Base-by-base conservation (phyloP, 352 stramenopile species). In the Pythium monospermum region DNA sequence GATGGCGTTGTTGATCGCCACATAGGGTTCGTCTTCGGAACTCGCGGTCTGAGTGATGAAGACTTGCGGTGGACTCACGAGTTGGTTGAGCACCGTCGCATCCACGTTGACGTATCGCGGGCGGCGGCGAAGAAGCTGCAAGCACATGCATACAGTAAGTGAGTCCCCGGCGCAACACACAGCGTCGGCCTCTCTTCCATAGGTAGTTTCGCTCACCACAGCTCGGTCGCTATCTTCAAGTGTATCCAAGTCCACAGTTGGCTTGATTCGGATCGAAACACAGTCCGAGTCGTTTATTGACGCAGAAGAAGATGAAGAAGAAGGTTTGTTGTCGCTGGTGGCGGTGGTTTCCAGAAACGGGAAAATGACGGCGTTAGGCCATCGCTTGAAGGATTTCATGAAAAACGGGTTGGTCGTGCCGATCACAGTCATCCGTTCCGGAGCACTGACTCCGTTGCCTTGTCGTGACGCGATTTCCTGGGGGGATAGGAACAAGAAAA, bases 341-440 rank as follows among this genome's bases (percentile, higher is more conserved):
- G 49, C 53, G 31, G 1, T 54, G 13, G 36, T 19, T 28, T 61
- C 53, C 2, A 87, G 45, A 37, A 91, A 92, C 21, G 79, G 79
- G 58, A 91, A 91, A 3, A 94, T 59, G 32, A 90, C 57, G 12
- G 81, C 82, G 30, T 90, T 91, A 12, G 83, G 83, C 83, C 83
- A 94, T 37, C 71, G 68, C 32, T 71, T 86, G 43, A 94, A 53
- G 3, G 79, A 74, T 69, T 93, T 95, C 68, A 93, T 73, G 45
- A 95, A 95, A 48, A 93, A 93, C 2, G 84, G 84, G 26, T 93
- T 95, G 18, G 84, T 95, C 19, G 82, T 91, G 45, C 84, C 84
- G 16, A 95, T 71, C 0, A 93, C 64, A 28, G 67, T 88, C 49
- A 78, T 74, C 22, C 69, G 49, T 23, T 77, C 71, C 0, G 66